Base-by-base conservation (phyloP, 257 asterid species). In the Capsicum rhomboideum region DNA sequence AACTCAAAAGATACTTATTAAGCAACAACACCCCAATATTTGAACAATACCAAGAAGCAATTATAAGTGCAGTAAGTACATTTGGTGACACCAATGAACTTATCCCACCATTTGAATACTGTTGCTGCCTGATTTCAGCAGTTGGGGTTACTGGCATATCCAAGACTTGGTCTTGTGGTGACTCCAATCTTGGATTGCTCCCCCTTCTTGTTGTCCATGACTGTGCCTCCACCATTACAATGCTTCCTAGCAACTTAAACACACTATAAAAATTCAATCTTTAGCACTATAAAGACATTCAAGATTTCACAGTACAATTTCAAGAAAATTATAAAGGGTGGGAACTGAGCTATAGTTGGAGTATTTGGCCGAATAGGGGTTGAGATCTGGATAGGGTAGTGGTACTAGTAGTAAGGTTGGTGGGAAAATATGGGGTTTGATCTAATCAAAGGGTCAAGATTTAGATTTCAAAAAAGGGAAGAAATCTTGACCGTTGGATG, bases 191-290 rank as follows among this genome's bases (percentile, higher is more conserved):
- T 9, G 99, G 99, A 88, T 96, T 96, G 94, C 98, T 94, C 46
- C 94, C 97, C 90, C 99, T 89, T 58, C 98, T 85, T 8, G 98
- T 93, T 2, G 98, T 93, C 98, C 98, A 96, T 58, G 99, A 94
- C 85, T 96, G 99, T 37, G 93, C 92, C 84, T 96, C 99, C 91
- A 95, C 98, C 99, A 96, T 96, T 53, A 68, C 88, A 80, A 61
- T 81, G 78, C 49, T 14, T 67, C 49, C 14, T 23, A 81, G 52
- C 29, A 13, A 80, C 54, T 21, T n/a, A 34, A 14, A 4, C 26
- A 21, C 63, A 59, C 14, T 12, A 21, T 10, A 55, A 84, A 87
- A 46, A 77, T 78, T 86, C 53, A 54, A 80, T 53, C 79, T 87
- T 40, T 40, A 40, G 7, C 44, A 40, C 37, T 34, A 34, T 34